Conservation (phyloP, 192 early-diverging fungal genomes). For the Bifiguratus adelaidae region DNA sequence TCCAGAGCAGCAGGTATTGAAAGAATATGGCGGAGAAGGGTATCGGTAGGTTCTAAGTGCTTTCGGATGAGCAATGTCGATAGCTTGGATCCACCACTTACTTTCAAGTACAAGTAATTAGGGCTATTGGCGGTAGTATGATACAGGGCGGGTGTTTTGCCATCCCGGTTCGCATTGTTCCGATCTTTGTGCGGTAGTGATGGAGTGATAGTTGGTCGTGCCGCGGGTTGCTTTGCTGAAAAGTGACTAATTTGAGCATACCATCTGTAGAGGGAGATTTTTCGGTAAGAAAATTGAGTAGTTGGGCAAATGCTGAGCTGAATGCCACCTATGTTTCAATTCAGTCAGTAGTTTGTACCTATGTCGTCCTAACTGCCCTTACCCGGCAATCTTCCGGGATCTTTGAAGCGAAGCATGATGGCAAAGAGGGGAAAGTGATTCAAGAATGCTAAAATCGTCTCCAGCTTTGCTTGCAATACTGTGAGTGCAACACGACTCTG, state of each 20-base stretch:
- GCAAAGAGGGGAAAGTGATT: slow-evolving; percentile 98
- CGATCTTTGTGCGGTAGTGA: neutral
- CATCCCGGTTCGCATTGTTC: neutral
- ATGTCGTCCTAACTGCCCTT: too few relatives aligned
- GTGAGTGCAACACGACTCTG: slow-evolving; percentile 76
- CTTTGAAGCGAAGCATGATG: slow-evolving; percentile 78
- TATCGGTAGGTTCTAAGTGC: slow-evolving; percentile 54
- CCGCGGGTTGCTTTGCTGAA: neutral
- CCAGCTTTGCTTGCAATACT: slow-evolving; percentile 66
- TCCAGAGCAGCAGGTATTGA: slow-evolving; percentile 81
- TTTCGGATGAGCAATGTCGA: neutral
- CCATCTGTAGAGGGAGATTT: slow-evolving; percentile 6
- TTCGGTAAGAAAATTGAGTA: slow-evolving; percentile 8
- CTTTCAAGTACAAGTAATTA: slow-evolving; percentile 24
- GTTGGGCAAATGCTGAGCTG: slow-evolving; percentile 16
- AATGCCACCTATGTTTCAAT: slow-evolving; percentile 11
- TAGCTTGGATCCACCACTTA: slow-evolving; percentile 1
- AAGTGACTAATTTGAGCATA: neutral
- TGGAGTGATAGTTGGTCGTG: neutral
- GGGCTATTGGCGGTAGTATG: slow-evolving; percentile 1
- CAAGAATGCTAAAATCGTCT: slow-evolving; percentile 78
- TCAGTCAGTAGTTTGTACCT: neutral
- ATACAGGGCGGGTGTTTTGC: neutral
- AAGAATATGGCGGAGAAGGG: slow-evolving; percentile 75
- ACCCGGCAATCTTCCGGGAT: slow-evolving; percentile 81